Evolutionary conservation across 345 rosid genomes (phyloP).

Genomic region (Hibiscus mutabilis): DNA sequence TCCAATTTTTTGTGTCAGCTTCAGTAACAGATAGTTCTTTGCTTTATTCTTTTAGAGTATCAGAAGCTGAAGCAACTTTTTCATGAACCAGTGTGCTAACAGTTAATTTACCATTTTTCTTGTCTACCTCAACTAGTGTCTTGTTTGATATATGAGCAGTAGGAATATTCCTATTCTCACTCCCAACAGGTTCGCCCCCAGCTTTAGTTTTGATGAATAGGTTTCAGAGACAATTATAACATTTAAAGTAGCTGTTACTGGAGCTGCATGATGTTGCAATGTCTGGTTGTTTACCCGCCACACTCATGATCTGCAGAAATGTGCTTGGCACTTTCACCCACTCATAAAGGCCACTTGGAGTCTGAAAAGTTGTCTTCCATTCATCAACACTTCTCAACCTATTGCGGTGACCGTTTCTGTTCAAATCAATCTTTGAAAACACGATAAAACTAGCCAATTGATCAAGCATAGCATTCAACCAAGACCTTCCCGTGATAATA

Average conservation of each 20-base stretch:
- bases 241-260: conserved; percentile 68
- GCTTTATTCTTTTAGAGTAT: not conserved
- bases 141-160: not conserved
- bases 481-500: not conserved
- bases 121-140: not conserved
- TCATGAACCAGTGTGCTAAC: not conserved
- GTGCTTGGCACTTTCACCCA: too few relatives aligned
- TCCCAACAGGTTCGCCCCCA: not conserved
- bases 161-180: not conserved
- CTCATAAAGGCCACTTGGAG: conserved; percentile 4
- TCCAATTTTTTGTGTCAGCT: too few relatives aligned
- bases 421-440: not conserved
- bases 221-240: conserved; percentile 48
- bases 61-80: not conserved
- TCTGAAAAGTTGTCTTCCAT: conserved; percentile 32
- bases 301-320: too few relatives aligned
- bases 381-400: not conserved
- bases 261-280: conserved; percentile 78
- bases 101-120: not conserved
- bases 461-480: not conserved
- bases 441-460: not conserved
- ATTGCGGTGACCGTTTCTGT: not conserved
- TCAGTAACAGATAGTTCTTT: not conserved
- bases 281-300: conserved; percentile 21
- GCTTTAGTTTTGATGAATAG: conserved; percentile 31